A percentile compares a stretch with the other conserved stretches of the same genome.
phyloP scores from a whole-genome alignment of 2,329 filamentous ascomycete genomes.

The Setomelanomma holmii region DNA sequence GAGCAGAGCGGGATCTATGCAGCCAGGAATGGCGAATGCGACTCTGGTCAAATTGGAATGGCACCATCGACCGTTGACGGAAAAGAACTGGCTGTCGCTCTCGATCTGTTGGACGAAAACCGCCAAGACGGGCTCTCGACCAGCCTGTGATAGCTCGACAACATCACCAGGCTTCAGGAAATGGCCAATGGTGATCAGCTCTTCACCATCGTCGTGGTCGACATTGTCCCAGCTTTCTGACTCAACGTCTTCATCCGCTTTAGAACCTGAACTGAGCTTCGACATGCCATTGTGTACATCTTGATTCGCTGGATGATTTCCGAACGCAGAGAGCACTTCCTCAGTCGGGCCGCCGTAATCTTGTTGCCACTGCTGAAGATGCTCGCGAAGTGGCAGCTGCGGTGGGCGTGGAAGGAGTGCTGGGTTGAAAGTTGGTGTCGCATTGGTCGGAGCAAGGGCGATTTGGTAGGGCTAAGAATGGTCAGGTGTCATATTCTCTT shows the following conservation, averaged over 20 bases:
- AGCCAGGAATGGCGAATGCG: conserved; percentile 59
- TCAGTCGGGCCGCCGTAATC: conserved; percentile 45
- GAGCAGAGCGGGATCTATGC: conserved; percentile 55
- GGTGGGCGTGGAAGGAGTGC: conserved; percentile 18
- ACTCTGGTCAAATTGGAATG: conserved; percentile 49
- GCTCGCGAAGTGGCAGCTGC: conserved; percentile 32
- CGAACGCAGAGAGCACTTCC: conserved; percentile 39
- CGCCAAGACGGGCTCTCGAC: conserved; percentile 54
- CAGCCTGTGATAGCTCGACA: conserved; percentile 53
- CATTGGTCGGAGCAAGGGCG: conserved; percentile 3
- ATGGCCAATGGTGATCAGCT: conserved; percentile 44
- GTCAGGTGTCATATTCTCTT: conserved; percentile 15
- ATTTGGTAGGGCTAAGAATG: conserved; percentile 20
- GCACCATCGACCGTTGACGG: conserved; percentile 58
- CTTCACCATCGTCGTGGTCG: conserved; percentile 35
- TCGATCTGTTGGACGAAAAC: conserved; percentile 57
- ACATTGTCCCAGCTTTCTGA: conserved; percentile 27
- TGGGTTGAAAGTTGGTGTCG: conserved; percentile 18
- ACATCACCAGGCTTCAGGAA: conserved; percentile 56
- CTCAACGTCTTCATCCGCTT: conserved; percentile 31
- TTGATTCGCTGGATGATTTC: conserved; percentile 32
- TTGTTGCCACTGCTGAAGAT: conserved; percentile 53
- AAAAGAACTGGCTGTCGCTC: conserved; percentile 56
- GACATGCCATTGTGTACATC: conserved; percentile 35
- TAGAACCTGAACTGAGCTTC: conserved; percentile 27